Evolutionary conservation across 2,329 filamentous ascomycete species (phyloP).

Genomic region (Scedosporium boydii): DNA sequence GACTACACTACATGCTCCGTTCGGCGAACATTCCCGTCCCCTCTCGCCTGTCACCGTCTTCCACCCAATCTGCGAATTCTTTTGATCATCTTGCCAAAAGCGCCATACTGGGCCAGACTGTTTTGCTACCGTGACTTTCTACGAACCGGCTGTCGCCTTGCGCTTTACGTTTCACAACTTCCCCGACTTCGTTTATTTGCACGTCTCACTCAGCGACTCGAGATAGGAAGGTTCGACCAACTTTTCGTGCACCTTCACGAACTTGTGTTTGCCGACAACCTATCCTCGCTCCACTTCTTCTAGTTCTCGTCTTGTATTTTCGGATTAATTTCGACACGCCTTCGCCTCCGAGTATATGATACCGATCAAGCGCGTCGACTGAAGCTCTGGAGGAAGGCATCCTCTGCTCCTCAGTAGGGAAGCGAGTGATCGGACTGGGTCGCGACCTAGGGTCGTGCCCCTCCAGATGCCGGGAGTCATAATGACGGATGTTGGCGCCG

Average conservation of each 20-base stretch:
- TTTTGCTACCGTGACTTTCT: neutral
- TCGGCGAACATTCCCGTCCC: neutral
- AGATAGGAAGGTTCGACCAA: neutral
- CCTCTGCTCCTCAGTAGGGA: neutral
- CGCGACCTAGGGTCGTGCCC: neutral
- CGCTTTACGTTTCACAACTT: neutral
- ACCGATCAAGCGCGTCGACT: neutral
- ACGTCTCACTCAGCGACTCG: neutral
- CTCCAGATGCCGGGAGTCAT: constrained; percentile 40
- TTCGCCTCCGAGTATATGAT: neutral
- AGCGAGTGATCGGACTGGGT: neutral
- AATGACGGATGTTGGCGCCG: constrained; percentile 46
- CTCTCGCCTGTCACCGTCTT: neutral
- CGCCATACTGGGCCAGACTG: neutral
- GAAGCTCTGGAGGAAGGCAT: neutral
- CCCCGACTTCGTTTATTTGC: neutral
- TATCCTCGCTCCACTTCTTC: neutral
- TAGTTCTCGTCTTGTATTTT: no score
- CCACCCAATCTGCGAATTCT: neutral
- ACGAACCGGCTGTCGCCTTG: neutral
- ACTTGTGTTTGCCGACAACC: neutral
- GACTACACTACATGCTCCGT: neutral
- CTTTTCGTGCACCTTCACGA: neutral
- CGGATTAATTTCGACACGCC: neutral
- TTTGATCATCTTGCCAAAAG: neutral